These are phyloP conservation scores for Theobroma grandiflorum DNA, from an alignment of 441 rosid species.

Conservation along the genomic window DNA sequence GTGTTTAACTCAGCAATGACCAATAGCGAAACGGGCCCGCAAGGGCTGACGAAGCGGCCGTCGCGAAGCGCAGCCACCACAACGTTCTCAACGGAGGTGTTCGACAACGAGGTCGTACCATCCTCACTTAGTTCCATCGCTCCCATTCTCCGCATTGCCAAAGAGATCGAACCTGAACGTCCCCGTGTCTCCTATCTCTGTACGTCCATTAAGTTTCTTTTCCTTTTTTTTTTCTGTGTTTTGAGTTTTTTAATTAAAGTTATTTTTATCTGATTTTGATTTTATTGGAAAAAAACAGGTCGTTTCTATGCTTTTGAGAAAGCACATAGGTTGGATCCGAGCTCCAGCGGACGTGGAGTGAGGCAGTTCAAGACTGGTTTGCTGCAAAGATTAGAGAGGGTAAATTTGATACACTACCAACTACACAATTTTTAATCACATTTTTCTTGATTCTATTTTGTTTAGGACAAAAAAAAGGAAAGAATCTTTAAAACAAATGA, in stretches of 20 bases:
- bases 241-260: neutral
- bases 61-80: slow-evolving; percentile 92
- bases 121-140: slow-evolving; percentile 85
- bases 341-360: slow-evolving; percentile 72
- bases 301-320: slow-evolving; percentile 84
- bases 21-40: slow-evolving; percentile 53
- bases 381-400: slow-evolving; percentile 71
- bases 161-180: slow-evolving; percentile 88
- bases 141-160: slow-evolving; percentile 91
- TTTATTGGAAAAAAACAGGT: slow-evolving; percentile 41
- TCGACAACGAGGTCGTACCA: slow-evolving; percentile 93
- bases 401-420: slow-evolving; percentile 20
- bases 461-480: neutral
- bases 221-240: neutral
- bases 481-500: neutral
- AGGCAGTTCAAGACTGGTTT: slow-evolving; percentile 75
- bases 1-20: slow-evolving; percentile 42
- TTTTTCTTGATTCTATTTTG: neutral
- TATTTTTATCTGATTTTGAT: neutral
- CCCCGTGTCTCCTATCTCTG: slow-evolving; percentile 98
- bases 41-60: slow-evolving; percentile 78
- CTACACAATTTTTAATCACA: neutral
- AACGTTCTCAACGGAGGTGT: slow-evolving; percentile 88
- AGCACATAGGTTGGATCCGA: slow-evolving; percentile 68
- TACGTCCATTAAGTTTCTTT: slow-evolving; percentile 32